Conservation (phyloP, 331 rosid genomes). For the Acacia pycnantha region DNA sequence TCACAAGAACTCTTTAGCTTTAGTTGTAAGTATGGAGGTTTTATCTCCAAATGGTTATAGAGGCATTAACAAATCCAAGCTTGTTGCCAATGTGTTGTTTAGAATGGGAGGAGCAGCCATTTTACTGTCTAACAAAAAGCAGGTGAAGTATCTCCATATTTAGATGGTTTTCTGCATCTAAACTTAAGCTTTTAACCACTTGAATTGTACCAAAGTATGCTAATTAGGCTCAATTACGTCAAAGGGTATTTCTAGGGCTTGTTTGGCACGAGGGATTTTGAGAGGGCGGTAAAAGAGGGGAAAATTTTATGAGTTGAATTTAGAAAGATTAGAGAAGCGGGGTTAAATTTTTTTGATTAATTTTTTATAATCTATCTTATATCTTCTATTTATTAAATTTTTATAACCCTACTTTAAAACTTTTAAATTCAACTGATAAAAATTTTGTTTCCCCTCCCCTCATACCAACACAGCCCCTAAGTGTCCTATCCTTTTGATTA, state of each 20-base stretch:
- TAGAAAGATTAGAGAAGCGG: no score
- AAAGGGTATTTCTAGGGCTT: background rate
- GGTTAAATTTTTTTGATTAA: no score
- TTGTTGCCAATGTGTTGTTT: constrained; percentile 61
- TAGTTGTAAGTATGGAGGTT: constrained; percentile 70
- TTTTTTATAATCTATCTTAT: no score
- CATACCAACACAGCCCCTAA: background rate
- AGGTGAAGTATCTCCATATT: background rate
- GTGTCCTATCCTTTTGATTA: background rate
- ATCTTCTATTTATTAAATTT: no score
- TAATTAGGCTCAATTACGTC: background rate
- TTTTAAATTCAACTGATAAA: no score
- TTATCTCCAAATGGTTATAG: constrained; percentile 54
- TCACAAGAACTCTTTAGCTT: constrained; percentile 55
- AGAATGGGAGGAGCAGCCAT: constrained; percentile 75
- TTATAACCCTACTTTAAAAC: no score
- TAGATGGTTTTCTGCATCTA: background rate
- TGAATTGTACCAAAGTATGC: no score
- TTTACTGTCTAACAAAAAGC: constrained; percentile 57
- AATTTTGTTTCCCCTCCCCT: no score
- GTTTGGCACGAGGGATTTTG: no score
- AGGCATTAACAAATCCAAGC: constrained; percentile 57
- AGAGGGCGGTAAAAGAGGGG: no score
- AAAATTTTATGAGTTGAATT: no score
- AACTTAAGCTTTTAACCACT: background rate